phyloP scores from a whole-genome alignment of 768 basidiomycete species.

The Tephrocybe sp. region DNA sequence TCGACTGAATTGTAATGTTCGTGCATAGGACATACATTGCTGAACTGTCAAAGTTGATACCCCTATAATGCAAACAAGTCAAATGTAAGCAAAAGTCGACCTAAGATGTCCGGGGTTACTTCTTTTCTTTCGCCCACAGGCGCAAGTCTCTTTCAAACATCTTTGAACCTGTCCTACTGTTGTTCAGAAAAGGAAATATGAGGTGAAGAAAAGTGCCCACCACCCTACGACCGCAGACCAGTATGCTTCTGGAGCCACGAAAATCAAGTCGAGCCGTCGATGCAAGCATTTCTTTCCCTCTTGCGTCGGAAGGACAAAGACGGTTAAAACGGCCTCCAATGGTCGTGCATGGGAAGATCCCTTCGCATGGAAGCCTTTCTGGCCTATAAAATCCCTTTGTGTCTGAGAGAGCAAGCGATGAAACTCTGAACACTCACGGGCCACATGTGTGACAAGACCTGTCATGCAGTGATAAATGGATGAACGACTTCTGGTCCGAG shows the following conservation, averaged over 20 bases:
- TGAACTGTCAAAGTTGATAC: slow-evolving; percentile 83
- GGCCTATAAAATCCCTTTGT: slow-evolving; percentile 35
- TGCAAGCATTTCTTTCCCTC: slow-evolving; percentile 38
- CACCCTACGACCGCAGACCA: slow-evolving; percentile 92
- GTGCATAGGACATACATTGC: slow-evolving; percentile 61
- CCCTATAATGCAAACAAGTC: slow-evolving; percentile 35
- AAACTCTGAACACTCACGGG: slow-evolving; percentile 55
- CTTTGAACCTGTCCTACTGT: slow-evolving; percentile 76
- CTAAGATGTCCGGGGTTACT: too few relatives aligned
- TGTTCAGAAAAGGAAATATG: background rate
- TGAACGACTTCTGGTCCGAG: too few relatives aligned
- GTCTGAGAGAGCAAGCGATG: background rate
- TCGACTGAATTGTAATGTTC: background rate
- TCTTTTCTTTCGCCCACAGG: slow-evolving; percentile 67
- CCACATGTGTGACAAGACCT: slow-evolving; percentile 81
- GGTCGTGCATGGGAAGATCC: slow-evolving; percentile 71
- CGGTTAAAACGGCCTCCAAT: slow-evolving; percentile 82
- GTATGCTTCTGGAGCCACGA: slow-evolving; percentile 72
- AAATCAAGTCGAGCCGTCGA: slow-evolving; percentile 83
- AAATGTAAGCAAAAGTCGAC: too few relatives aligned
- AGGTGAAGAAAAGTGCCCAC: slow-evolving; percentile 35
- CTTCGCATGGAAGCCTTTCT: slow-evolving; percentile 59
- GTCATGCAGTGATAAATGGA: too few relatives aligned
- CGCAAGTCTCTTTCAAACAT: slow-evolving; percentile 89
- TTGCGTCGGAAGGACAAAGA: slow-evolving; percentile 62